A percentile compares a stretch with the other conserved stretches of the same genome.
Evolutionary conservation across 495 filamentous ascomycete species (phyloP).

Genomic region (Aspergillus taichungensis): DNA sequence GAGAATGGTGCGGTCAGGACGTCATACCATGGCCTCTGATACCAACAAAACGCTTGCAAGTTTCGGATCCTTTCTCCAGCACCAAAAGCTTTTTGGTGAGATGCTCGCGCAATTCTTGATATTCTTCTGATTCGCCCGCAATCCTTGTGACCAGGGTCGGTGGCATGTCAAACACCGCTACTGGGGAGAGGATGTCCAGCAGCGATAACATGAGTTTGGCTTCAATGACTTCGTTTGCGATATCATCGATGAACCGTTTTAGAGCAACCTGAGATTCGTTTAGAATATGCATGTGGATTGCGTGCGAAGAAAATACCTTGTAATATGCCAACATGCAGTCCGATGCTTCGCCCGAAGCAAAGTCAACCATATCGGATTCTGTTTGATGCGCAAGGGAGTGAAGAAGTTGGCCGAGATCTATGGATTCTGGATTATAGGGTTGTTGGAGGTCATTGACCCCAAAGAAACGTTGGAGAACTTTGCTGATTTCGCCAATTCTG

Average conservation of each 20-base stretch:
- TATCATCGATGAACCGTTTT: slow-evolving; percentile 52
- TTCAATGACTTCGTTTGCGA: slow-evolving; percentile 49
- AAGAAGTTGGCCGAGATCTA: slow-evolving; percentile 10
- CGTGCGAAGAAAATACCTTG: slow-evolving; percentile 14
- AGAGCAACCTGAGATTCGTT: slow-evolving; percentile 45
- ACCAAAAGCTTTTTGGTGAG: slow-evolving; percentile 42
- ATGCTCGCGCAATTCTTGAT: slow-evolving; percentile 35
- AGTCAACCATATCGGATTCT: slow-evolving; percentile 16
- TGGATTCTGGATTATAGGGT: neutral
- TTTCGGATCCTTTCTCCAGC: slow-evolving; percentile 26
- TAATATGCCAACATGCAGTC: slow-evolving; percentile 26
- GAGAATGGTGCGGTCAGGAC: too few species aligned
- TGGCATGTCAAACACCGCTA: slow-evolving; percentile 29
- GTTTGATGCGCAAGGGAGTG: slow-evolving; percentile 5
- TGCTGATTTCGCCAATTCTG: slow-evolving; percentile 12
- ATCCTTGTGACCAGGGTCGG: slow-evolving; percentile 35
- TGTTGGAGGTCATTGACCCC: slow-evolving; percentile 1
- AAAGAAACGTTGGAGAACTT: slow-evolving; percentile 14
- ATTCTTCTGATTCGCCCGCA: slow-evolving; percentile 48
- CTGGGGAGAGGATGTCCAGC: slow-evolving; percentile 17
- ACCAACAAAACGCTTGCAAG: too few species aligned
- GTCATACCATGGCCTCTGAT: too few species aligned
- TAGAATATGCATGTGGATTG: neutral
- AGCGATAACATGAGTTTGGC: slow-evolving; percentile 33
- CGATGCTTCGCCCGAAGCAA: slow-evolving; percentile 18